Evolutionary conservation across 495 filamentous ascomycete genomes (phyloP), one percentile per base, ranked within the genome.

Genomic region (Penicillium pulvis): DNA sequence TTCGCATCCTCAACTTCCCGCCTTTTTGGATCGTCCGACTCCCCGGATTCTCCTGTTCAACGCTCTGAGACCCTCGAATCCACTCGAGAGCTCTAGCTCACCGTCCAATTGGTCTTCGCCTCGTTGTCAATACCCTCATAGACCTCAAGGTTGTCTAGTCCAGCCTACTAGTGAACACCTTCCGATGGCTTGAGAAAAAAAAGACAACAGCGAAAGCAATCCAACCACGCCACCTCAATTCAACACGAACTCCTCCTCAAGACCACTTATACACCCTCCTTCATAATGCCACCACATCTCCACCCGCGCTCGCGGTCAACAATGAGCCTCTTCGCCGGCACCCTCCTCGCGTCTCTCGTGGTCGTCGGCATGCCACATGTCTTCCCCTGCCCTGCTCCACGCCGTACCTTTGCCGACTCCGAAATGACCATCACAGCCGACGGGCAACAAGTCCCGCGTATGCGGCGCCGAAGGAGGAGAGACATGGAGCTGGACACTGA

Each of bases 251-350:
- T 50, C 33, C 4, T 23, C 10, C 20, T 17, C 20, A 39, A n/a
- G 4, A 8, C 8, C 9, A 4, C 30, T 20, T 28, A 35, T 53
- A 41, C 23, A 45, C 31, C 16, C 16, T 17, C 20, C 20, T 41
- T 5, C 19, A 39, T 20, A 44, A 96, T 97, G 92, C 89, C 93
- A 53, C 90, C 91, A 36, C 87, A 90, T 77, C 89, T 98, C 30
- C 94, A 98, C 74, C 94, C 94, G 7, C 86, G 91, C 64, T 97
- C 92, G 51, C 87, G 90, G 68, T 86, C 89, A 71, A 98, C 94
- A 58, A 90, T 86, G 49, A 91, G 92, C 26, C 87, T 98, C 28
- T 98, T 98, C 78, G 90, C 91, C 47, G 90, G 88, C n/a, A 97
- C 92, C n/a, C 81, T 97, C 36, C 78, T 89, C n/a, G 84, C 90